phyloP scores from a whole-genome alignment of 768 basidiomycete genomes.

The Mycena vitilis region DNA sequence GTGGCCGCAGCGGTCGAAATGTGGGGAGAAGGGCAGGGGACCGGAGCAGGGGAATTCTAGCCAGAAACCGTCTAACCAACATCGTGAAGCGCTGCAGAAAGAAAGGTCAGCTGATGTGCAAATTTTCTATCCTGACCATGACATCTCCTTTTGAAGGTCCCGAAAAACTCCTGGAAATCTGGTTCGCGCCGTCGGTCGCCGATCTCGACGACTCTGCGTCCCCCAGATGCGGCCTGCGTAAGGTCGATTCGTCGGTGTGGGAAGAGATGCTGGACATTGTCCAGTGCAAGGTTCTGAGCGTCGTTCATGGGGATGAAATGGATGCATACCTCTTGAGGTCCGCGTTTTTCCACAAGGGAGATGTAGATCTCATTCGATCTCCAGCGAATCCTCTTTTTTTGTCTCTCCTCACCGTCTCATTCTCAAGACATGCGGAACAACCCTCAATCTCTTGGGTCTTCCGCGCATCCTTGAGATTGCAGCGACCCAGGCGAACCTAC shows the following conservation, averaged over 20 bases:
- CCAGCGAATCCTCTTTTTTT: constrained; percentile 98
- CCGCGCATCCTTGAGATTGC: constrained; percentile 97
- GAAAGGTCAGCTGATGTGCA: constrained; percentile 41
- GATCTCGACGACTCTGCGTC: constrained; percentile 48
- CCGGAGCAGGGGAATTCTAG: constrained; percentile 48
- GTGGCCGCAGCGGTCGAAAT: constrained; percentile 21
- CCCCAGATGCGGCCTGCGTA: constrained; percentile 79
- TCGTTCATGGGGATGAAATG: constrained; percentile 87
- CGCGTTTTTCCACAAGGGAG: constrained; percentile 41
- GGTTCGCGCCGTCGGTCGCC: constrained; percentile 88
- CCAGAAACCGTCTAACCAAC: constrained; percentile 32
- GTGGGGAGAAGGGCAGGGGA: constrained; percentile 44
- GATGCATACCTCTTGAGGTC: constrained; percentile 98
- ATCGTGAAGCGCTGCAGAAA: constrained; percentile 42
- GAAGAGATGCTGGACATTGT: constrained; percentile 98
- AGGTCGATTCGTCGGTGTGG: constrained; percentile 83
- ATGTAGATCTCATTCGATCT: constrained; percentile 30
- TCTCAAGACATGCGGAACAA: constrained; percentile 98
- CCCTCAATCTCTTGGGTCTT: constrained; percentile 94
- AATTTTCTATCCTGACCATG: constrained; percentile 18
- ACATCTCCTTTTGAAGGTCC: constrained; percentile 87
- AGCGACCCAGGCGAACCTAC: constrained; percentile 69
- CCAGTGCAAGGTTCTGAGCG: constrained; percentile 94
- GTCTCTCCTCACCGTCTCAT: constrained; percentile 95
- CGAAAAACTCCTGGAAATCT: constrained; percentile 95